Base-by-base conservation (phyloP, 371 early-diverging fungal species). In the Phascolomyces articulosus region DNA sequence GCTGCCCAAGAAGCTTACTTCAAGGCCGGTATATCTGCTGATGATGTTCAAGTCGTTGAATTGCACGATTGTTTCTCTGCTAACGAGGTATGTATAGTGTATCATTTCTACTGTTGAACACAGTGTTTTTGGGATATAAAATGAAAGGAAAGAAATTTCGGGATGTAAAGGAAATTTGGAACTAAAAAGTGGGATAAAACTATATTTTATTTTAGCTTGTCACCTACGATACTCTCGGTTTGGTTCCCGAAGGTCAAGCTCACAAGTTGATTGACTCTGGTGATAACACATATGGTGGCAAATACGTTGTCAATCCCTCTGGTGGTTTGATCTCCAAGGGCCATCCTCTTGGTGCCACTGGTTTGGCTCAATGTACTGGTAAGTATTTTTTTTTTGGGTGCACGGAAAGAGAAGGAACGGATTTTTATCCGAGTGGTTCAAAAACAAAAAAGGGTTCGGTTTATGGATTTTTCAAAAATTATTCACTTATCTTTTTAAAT, bases 261-360 rank as follows among this genome's bases (percentile, higher is more conserved):
- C 87, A 87, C 61, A 80, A 80, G 41, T 68, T 89, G 64, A 77
- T 88, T 60, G 88, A 87, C 61, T 58, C 73, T 9, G 78, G 78
- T 49, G 77, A 87, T 68, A 83, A 84, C 66, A 80, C 85, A 2
- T 85, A 80, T 69, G 91, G 91, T 55, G 86, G 87, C 44, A 82
- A 85, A 65, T 85, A 80, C 62, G 86, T 90, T 16, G 81, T 92
- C 67, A 93, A 93, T 74, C 91, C 92, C 23, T 88, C 88, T 0
- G 93, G 93, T 48, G 93, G 92, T 54, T 74, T 93, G 66, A 90
- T 91, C 60, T 90, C 90, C 62, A 93, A 93, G 75, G 93, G 93
- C 13, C 92, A 93, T 74, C 92, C 93, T 44, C 74, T 93, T 3
- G 92, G 93, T 38, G 92, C 93, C 41, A 93, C 93, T 28, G 93